Evolutionary conservation across 495 filamentous ascomycete genomes (phyloP).

Genomic region (Talaromyces nanjingensis): DNA sequence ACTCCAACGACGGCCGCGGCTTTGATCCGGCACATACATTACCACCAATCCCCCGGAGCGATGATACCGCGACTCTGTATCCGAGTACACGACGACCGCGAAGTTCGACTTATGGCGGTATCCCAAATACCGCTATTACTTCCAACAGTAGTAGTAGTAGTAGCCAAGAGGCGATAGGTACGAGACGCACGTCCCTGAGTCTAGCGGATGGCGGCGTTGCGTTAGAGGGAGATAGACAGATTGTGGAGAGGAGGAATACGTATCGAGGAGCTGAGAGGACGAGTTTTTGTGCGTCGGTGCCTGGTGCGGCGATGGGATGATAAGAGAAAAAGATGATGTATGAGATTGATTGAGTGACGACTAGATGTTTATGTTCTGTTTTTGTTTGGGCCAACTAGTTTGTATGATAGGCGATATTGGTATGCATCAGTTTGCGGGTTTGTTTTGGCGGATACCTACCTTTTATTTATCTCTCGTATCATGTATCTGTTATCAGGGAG

Average conservation of each 20-base stretch:
- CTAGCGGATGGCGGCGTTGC: slow-evolving; percentile 16
- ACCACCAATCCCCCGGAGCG: slow-evolving; percentile 19
- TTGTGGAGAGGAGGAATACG: slow-evolving; percentile 15
- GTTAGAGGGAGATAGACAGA: slow-evolving; percentile 12
- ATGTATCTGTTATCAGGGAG: background rate
- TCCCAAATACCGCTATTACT: background rate
- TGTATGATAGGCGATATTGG: background rate
- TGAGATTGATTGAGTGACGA: background rate
- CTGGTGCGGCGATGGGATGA: background rate
- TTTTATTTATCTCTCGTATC: background rate
- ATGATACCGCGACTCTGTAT: slow-evolving; percentile 30
- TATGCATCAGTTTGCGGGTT: background rate
- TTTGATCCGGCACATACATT: slow-evolving; percentile 19
- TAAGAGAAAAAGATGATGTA: background rate
- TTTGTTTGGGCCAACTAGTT: no score
- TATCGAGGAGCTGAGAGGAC: slow-evolving; percentile 33
- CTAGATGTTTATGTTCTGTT: background rate
- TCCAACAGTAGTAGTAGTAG: background rate
- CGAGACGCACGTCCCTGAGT: slow-evolving; percentile 20
- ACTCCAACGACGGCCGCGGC: slow-evolving; percentile 14
- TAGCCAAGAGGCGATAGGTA: background rate
- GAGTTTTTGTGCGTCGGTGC: slow-evolving; percentile 15
- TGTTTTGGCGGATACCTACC: background rate
- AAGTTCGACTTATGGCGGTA: slow-evolving; percentile 27
- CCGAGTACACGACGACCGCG: slow-evolving; percentile 31